Conservation (phyloP, 139 green algal species). For the Microglena sp. region DNA sequence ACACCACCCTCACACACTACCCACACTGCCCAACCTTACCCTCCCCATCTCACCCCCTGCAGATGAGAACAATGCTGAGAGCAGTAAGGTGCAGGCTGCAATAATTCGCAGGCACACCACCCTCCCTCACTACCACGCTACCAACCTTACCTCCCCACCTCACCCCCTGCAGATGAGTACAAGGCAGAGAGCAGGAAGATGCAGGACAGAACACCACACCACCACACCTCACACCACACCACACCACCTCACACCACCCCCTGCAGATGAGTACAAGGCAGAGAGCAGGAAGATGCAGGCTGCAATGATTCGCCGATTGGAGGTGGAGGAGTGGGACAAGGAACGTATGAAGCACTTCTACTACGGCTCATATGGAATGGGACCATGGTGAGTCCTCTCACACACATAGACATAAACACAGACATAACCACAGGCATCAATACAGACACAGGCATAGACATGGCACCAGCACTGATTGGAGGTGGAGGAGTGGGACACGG, state of each 20-base stretch:
- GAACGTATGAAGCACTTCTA: slow-evolving; percentile 28
- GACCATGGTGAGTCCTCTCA: slow-evolving; percentile 2
- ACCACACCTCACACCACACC: neutral
- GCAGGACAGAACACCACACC: neutral
- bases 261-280: slow-evolving; percentile 22
- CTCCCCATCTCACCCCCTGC: too few species aligned
- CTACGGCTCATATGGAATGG: slow-evolving; percentile 25
- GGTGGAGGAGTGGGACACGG: slow-evolving; percentile 55
- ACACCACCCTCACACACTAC: too few species aligned
- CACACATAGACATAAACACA: neutral
- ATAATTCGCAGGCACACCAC: neutral
- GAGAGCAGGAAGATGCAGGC: slow-evolving; percentile 38
- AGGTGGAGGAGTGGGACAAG: slow-evolving; percentile 61
- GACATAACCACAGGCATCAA: neutral
- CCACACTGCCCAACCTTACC: too few species aligned
- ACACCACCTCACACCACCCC: neutral
- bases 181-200: neutral
- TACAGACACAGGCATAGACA: too few species aligned
- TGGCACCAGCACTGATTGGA: too few species aligned
- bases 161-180: neutral
- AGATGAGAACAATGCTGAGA: slow-evolving; percentile 25
- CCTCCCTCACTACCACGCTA: neutral
- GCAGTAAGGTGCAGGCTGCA: neutral
- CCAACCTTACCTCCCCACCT: too few species aligned
- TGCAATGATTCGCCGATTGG: slow-evolving; percentile 37